Evolutionary conservation across 176 grass and related monocot species (phyloP).

Genomic region (Phoenix dactylifera): DNA sequence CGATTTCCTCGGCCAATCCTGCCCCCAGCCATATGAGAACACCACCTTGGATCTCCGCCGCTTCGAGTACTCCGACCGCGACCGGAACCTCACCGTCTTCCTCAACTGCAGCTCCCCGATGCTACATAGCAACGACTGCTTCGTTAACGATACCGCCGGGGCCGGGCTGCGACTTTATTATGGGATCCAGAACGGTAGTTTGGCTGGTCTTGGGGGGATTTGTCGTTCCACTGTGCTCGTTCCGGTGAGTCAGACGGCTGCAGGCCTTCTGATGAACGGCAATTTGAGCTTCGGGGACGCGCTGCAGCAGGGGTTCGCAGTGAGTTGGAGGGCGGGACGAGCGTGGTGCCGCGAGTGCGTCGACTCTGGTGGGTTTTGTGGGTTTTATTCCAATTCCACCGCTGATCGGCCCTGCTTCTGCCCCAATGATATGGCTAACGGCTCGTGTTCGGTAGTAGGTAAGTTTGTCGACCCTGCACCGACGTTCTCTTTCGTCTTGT

Average conservation of each 20-base stretch:
- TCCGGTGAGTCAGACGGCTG: neutral
- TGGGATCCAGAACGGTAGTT: neutral
- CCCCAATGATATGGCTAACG: neutral
- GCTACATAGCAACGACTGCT: neutral
- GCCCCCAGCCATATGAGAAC: neutral
- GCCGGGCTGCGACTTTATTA: neutral
- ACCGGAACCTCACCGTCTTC: conserved; percentile 3
- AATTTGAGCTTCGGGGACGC: neutral
- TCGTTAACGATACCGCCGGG: neutral
- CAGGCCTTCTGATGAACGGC: neutral
- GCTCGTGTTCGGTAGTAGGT: too few species aligned
- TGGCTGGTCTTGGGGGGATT: too few species aligned
- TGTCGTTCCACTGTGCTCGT: neutral
- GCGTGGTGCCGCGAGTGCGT: neutral
- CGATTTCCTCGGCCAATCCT: fast-evolving
- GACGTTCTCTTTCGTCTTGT: too few species aligned
- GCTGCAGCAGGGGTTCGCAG: neutral
- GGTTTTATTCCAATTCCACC: neutral
- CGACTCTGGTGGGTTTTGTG: neutral
- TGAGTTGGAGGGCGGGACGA: neutral
- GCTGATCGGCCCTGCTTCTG: neutral
- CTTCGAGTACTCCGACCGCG: neutral
- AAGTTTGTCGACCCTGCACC: neutral
- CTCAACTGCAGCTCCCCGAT: neutral
- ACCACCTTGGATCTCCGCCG: neutral